These are phyloP conservation scores for Lepidium aucheri DNA, from an alignment of 345 rosid species.

Conservation along the genomic window DNA sequence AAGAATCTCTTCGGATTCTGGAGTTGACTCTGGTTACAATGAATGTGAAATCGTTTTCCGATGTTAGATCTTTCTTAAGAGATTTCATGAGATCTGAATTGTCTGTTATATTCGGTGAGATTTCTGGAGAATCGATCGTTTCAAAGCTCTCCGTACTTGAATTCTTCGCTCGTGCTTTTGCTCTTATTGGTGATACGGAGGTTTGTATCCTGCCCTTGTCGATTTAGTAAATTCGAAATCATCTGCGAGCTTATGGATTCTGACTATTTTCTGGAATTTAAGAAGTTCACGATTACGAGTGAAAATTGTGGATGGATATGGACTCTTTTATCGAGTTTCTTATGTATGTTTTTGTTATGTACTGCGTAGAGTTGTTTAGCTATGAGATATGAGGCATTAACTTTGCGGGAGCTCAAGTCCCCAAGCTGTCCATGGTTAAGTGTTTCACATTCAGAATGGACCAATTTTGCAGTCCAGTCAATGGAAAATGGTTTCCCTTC, in stretches of 20 bases:
- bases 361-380: slow-evolving; percentile 54
- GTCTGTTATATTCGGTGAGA: slow-evolving; percentile 29
- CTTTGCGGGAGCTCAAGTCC: slow-evolving; percentile 49
- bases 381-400: slow-evolving; percentile 63
- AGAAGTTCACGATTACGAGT: background rate
- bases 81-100: slow-evolving; percentile 52
- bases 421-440: slow-evolving; percentile 34
- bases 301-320: background rate
- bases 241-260: background rate
- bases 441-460: slow-evolving; percentile 61
- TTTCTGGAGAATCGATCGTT: slow-evolving; percentile 33
- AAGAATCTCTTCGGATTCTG: slow-evolving; percentile 51
- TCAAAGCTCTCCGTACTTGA: slow-evolving; percentile 58
- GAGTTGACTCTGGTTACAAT: slow-evolving; percentile 41
- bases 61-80: slow-evolving; percentile 35
- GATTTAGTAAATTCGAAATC: background rate
- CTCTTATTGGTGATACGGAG: slow-evolving; percentile 67
- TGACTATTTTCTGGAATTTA: background rate
- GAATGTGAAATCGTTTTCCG: slow-evolving; percentile 39
- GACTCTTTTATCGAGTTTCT: background rate
- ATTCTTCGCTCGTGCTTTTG: slow-evolving; percentile 68
- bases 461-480: slow-evolving; percentile 49
- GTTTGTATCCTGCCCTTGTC: slow-evolving; percentile 9
- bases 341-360: background rate
- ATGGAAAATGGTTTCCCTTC: slow-evolving; percentile 47